Conservation (phyloP, 23 red algal species). For the Gracilaria vermiculophylla region DNA sequence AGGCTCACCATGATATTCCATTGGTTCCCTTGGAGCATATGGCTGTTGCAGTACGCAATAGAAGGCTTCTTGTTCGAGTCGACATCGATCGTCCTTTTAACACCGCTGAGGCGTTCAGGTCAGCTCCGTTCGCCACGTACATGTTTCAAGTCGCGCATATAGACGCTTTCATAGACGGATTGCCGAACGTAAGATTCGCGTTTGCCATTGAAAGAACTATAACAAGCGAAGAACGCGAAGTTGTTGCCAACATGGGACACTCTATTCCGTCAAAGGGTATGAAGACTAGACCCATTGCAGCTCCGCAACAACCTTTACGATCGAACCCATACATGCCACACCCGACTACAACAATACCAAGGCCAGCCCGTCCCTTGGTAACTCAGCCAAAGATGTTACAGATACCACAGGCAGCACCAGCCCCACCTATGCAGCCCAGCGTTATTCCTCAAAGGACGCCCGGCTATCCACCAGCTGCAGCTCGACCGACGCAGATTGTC, state of each 20-base stretch:
- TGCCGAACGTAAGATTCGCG: conserved; percentile 35
- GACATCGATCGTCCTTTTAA: conserved; percentile 57
- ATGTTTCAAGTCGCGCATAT: conserved; percentile 60
- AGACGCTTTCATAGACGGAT: conserved; percentile 48
- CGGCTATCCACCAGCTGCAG: background rate
- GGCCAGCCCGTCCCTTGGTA: conserved; percentile 17
- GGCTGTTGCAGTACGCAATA: conserved; percentile 24
- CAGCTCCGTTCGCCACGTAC: conserved; percentile 50
- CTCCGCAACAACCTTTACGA: background rate
- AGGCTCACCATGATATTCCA: conserved; percentile 1
- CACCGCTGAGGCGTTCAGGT: conserved; percentile 33
- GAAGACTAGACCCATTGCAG: conserved; percentile 8
- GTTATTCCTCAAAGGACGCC: conserved; percentile 14
- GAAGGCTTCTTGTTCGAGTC: conserved; percentile 37
- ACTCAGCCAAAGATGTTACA: conserved; percentile 21
- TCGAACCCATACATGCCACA: conserved; percentile 2
- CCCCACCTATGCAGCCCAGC: conserved; percentile 12
- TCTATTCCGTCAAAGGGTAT: conserved; percentile 9
- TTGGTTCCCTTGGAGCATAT: conserved; percentile 26
- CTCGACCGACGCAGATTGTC: background rate
- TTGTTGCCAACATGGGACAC: conserved; percentile 6
- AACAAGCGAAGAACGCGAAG: conserved; percentile 49
- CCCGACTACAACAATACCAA: conserved; percentile 25
- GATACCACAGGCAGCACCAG: background rate
- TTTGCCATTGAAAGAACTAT: conserved; percentile 63